phyloP scores from a whole-genome alignment of 2,329 filamentous ascomycete species.

The Seiridium cupressi region DNA sequence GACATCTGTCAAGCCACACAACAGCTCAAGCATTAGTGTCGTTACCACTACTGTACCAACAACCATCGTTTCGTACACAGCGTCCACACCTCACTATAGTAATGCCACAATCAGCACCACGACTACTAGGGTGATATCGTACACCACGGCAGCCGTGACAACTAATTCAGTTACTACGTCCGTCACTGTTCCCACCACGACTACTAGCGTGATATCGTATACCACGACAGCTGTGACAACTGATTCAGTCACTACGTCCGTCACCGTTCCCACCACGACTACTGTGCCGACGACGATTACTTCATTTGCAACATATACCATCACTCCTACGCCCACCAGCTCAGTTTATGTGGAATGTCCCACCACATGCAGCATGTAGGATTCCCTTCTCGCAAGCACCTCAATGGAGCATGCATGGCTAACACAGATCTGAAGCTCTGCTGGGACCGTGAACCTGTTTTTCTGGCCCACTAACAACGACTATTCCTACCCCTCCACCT shows the following conservation, averaged over 20 bases:
- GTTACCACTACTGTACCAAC: neutral
- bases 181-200: constrained; percentile 17
- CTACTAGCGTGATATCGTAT: constrained; percentile 15
- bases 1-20: neutral
- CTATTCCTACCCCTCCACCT: constrained; percentile 30
- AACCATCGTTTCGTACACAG: neutral
- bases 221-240: constrained; percentile 17
- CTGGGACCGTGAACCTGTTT: constrained; percentile 30
- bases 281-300: constrained; percentile 13
- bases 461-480: constrained; percentile 32
- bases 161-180: constrained; percentile 1
- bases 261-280: constrained; percentile 17
- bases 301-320: constrained; percentile 4
- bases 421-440: constrained; percentile 12
- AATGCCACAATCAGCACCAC: constrained; percentile 1
- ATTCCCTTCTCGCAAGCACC: neutral
- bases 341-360: constrained; percentile 23
- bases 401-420: no score
- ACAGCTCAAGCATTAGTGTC: neutral
- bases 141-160: constrained; percentile 17
- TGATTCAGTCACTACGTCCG: neutral
- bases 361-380: constrained; percentile 30
- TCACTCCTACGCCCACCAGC: constrained; percentile 5
- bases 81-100: constrained; percentile 1
- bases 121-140: constrained; percentile 10